Percentiles rank a stretch among this genome's conserved stretches.
Conservation (phyloP, 2,329 filamentous ascomycete genomes). For the Metarhizium humberi region DNA sequence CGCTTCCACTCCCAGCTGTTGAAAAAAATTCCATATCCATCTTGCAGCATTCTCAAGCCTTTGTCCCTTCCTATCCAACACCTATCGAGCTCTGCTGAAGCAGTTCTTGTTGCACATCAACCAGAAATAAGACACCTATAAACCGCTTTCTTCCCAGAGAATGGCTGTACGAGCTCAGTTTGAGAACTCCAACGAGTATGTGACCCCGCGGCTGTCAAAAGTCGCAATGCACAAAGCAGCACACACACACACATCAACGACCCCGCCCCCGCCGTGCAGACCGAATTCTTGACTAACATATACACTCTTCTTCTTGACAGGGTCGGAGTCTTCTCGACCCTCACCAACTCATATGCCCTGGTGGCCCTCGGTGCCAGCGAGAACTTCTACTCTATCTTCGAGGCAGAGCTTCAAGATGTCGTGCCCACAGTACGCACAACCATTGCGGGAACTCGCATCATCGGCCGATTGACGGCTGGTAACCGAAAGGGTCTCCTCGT, state of each 20-base stretch:
- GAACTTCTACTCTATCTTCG: slow-evolving; percentile 99
- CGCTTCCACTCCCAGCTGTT: background rate
- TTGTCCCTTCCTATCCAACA: background rate
- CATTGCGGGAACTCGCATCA: slow-evolving; percentile 92
- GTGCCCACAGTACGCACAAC: slow-evolving; percentile 96
- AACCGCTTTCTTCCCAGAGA: slow-evolving; percentile 15
- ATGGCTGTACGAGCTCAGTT: slow-evolving; percentile 69
- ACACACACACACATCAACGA: slow-evolving; percentile 2
- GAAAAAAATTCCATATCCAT: slow-evolving; percentile 1
- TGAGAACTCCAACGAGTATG: slow-evolving; percentile 86
- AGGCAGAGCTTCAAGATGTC: slow-evolving; percentile 93
- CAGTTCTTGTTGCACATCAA: background rate
- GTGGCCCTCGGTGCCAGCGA: slow-evolving; percentile 91
- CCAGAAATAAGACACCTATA: background rate
- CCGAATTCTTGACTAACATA: slow-evolving; percentile 5
- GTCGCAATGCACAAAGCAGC: background rate
- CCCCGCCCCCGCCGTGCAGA: slow-evolving; percentile 16
- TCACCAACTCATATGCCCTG: slow-evolving; percentile 95
- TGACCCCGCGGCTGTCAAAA: slow-evolving; percentile 10
- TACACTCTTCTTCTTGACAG: slow-evolving; percentile 33
- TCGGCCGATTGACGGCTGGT: slow-evolving; percentile 88
- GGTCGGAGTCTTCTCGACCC: slow-evolving; percentile 91
- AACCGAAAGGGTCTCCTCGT: slow-evolving; percentile 97
- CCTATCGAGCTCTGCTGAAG: background rate
- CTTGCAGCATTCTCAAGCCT: background rate